A percentile compares a stretch with the other conserved stretches of the same genome.
These are phyloP conservation scores for Colletotrichum falcatum DNA, from an alignment of 2,329 filamentous ascomycete genomes.

Conservation along the genomic window DNA sequence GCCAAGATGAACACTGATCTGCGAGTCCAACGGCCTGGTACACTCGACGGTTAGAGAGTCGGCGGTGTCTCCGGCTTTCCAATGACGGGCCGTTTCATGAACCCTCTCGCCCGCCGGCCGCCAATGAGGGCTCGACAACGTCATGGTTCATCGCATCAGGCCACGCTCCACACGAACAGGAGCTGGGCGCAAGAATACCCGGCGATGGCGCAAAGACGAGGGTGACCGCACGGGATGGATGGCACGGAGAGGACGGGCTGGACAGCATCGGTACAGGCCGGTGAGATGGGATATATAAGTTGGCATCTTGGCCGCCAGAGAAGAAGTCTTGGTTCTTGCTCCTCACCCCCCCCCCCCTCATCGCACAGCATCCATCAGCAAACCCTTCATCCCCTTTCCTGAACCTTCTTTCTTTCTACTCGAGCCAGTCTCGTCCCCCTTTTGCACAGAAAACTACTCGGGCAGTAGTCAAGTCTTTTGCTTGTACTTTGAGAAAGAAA, in stretches of 20 bases:
- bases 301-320: background rate
- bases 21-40: background rate
- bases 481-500: background rate
- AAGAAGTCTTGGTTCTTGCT: background rate
- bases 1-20: background rate
- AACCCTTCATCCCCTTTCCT: background rate
- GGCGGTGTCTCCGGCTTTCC: background rate
- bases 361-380: background rate
- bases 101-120: background rate
- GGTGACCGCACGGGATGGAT: background rate
- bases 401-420: background rate
- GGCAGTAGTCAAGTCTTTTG: conserved; percentile 31
- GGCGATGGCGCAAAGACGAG: conserved; percentile 8
- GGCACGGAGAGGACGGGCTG: background rate
- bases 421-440: conserved; percentile 29
- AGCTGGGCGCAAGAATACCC: conserved; percentile 6
- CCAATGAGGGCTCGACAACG: background rate
- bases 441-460: conserved; percentile 23
- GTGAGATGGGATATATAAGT: conserved; percentile 23
- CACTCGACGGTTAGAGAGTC: background rate
- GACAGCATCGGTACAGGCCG: background rate
- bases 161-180: background rate
- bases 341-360: conserved; percentile 3
- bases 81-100: conserved; percentile 6
- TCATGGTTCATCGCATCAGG: background rate